phyloP scores from a whole-genome alignment of 345 rosid species.

The Populus davidiana region DNA sequence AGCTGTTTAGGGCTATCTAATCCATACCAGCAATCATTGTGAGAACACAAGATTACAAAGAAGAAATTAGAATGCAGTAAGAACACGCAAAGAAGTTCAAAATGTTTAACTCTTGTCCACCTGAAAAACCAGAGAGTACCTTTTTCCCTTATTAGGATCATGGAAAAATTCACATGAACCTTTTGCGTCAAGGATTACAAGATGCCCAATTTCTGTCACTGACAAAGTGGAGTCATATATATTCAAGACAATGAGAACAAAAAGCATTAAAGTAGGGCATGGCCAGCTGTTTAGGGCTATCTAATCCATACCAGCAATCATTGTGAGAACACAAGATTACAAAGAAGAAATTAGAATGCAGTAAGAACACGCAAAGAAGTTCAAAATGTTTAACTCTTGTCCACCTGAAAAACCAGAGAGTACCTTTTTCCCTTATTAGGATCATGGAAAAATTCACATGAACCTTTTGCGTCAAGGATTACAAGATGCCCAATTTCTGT shows the following conservation, averaged over 20 bases:
- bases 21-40: not conserved
- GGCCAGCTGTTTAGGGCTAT: not conserved
- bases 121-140: conserved; percentile 35
- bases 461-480: conserved; percentile 66
- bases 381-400: not conserved
- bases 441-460: conserved; percentile 87
- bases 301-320: not conserved
- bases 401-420: not conserved
- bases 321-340: not conserved
- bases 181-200: conserved; percentile 62
- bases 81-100: not conserved
- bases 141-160: conserved; percentile 77
- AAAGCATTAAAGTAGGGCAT: not conserved
- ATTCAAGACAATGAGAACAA: not conserved
- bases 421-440: conserved; percentile 86
- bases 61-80: not conserved
- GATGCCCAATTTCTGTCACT: conserved; percentile 70
- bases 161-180: conserved; percentile 88
- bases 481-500: conserved; percentile 70
- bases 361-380: not conserved
- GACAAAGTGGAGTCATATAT: conserved; percentile 27
- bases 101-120: not conserved
- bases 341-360: not conserved
- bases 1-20: not conserved
- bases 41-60: not conserved